Percentiles rank a stretch among this genome's conserved stretches.
These are phyloP conservation scores for Colletotrichum sp. DNA, from an alignment of 2,329 filamentous ascomycete species.

Conservation along the genomic window DNA sequence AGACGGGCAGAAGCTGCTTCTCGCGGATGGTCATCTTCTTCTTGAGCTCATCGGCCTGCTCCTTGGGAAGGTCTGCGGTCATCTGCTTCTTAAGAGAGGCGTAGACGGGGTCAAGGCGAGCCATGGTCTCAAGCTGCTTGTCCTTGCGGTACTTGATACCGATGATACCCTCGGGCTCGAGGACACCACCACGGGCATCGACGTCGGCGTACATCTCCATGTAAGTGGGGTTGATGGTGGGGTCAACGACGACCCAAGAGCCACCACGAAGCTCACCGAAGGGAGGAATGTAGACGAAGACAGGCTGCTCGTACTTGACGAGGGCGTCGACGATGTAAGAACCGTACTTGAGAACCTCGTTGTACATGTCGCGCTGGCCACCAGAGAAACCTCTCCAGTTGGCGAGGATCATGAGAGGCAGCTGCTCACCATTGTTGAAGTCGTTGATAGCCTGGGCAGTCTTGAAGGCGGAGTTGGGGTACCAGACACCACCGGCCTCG, in stretches of 20 bases:
- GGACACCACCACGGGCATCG: conserved; percentile 92
- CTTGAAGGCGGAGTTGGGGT: conserved; percentile 99
- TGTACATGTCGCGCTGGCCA: conserved; percentile 99
- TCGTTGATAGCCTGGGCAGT: conserved; percentile 98
- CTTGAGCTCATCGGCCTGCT: conserved; percentile 81
- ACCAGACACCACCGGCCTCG: conserved; percentile 99
- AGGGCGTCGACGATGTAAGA: conserved; percentile 99
- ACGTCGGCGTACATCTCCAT: conserved; percentile 99
- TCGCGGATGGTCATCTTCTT: conserved; percentile 84
- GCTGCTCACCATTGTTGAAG: conserved; percentile 98
- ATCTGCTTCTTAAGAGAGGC: conserved; percentile 83
- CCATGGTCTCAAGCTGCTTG: conserved; percentile 97
- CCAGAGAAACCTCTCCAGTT: conserved; percentile 99
- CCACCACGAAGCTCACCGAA: conserved; percentile 97
- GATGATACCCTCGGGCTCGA: conserved; percentile 97
- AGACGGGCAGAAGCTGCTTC: conserved; percentile 88
- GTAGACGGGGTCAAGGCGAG: conserved; percentile 86
- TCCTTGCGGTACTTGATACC: conserved; percentile 99
- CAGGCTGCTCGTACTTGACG: conserved; percentile 97
- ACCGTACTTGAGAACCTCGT: conserved; percentile 99
- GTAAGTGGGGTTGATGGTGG: conserved; percentile 92
- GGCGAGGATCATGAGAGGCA: conserved; percentile 98
- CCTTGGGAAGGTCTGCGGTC: conserved; percentile 69
- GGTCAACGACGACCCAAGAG: conserved; percentile 98
- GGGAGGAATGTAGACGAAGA: conserved; percentile 99